Evolutionary conservation across 768 basidiomycete species (phyloP).

Genomic region (Tylopilus intermedius): DNA sequence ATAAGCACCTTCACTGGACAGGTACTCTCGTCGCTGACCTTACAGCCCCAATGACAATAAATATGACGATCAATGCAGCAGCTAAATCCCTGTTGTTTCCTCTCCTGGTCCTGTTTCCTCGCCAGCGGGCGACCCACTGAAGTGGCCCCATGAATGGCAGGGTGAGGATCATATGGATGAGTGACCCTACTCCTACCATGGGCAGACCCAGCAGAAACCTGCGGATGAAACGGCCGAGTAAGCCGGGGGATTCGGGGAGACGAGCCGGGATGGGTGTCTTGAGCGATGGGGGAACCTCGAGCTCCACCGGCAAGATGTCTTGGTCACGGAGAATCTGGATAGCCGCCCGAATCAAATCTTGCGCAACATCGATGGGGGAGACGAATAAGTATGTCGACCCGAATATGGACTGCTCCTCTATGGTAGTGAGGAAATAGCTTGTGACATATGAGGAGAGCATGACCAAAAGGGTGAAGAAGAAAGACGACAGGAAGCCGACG

Average conservation of each 20-base stretch:
- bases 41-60: slow-evolving; percentile 57
- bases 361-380: slow-evolving; percentile 53
- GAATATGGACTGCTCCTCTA: slow-evolving; percentile 48
- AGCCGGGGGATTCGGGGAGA: slow-evolving; percentile 35
- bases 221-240: slow-evolving; percentile 54
- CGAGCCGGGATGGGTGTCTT: slow-evolving; percentile 15
- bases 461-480: slow-evolving; percentile 62
- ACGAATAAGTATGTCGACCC: slow-evolving; percentile 38
- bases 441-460: slow-evolving; percentile 68
- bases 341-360: slow-evolving; percentile 58
- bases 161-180: slow-evolving; percentile 67
- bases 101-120: slow-evolving; percentile 49
- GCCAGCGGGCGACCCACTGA: slow-evolving; percentile 64
- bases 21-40: slow-evolving; percentile 41
- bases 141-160: slow-evolving; percentile 61
- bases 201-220: slow-evolving; percentile 78
- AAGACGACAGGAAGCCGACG: slow-evolving; percentile 53
- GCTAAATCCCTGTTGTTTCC: slow-evolving; percentile 58
- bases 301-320: slow-evolving; percentile 35
- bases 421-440: slow-evolving; percentile 56
- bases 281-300: slow-evolving; percentile 14
- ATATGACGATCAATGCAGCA: slow-evolving; percentile 56
- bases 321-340: slow-evolving; percentile 59
- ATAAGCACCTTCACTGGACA: slow-evolving; percentile 6
- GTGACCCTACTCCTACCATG: slow-evolving; percentile 68